Conservation (phyloP, 2,329 filamentous ascomycete genomes). For the Curvularia sp. region DNA sequence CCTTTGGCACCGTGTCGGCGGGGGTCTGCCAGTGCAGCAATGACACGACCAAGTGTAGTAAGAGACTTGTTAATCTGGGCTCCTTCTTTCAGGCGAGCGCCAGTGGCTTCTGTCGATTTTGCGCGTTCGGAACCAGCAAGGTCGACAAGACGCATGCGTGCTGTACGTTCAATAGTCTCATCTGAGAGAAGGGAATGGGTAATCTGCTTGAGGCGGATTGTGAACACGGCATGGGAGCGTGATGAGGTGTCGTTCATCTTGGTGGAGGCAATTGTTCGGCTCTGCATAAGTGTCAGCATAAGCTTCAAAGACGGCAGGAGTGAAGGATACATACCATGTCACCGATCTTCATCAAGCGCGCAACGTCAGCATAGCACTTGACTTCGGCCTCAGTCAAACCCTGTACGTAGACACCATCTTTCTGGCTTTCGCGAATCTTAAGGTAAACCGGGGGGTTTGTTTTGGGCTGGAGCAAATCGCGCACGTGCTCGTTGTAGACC, state of each 20-base stretch:
- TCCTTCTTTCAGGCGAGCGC: conserved; percentile 86
- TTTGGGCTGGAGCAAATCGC: conserved; percentile 84
- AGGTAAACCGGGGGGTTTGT: conserved; percentile 87
- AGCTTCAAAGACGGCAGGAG: neutral
- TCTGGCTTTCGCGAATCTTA: conserved; percentile 94
- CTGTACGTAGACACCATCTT: conserved; percentile 95
- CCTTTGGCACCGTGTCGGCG: conserved; percentile 58
- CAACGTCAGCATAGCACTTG: conserved; percentile 82
- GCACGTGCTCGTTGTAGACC: conserved; percentile 99
- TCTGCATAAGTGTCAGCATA: conserved; percentile 50
- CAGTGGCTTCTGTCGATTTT: conserved; percentile 94
- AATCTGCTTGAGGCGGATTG: conserved; percentile 97
- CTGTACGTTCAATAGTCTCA: conserved; percentile 93
- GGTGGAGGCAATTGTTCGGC: conserved; percentile 87
- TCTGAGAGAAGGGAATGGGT: conserved; percentile 97
- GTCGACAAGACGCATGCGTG: conserved; percentile 92
- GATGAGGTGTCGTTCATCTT: conserved; percentile 99
- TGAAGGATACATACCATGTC: conserved; percentile 61
- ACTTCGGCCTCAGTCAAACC: conserved; percentile 94
- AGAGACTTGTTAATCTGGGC: conserved; percentile 99
- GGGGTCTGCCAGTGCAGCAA: conserved; percentile 81
- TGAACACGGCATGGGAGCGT: conserved; percentile 96
- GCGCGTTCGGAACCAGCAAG: conserved; percentile 93
- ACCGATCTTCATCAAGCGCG: conserved; percentile 88
- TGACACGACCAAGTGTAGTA: conserved; percentile 92